Percentiles rank a stretch among this genome's conserved stretches.
Conservation (phyloP, 2,329 filamentous ascomycete genomes). For the Colletotrichum endophyticum region DNA sequence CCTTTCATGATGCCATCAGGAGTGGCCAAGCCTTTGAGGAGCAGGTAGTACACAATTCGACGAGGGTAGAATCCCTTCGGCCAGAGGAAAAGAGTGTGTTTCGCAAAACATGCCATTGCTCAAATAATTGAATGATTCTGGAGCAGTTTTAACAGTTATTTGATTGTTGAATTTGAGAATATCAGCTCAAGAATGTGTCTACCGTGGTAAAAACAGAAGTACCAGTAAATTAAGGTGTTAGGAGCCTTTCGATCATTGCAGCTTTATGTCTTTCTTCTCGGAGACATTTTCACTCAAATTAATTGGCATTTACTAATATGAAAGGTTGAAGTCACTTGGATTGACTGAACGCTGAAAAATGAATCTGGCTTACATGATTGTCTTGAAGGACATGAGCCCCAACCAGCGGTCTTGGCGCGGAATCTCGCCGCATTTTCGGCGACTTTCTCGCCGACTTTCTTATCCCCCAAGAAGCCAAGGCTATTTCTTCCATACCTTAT, state of each 20-base stretch:
- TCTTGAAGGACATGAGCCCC: rapidly evolving
- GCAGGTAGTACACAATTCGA: conserved; percentile 25
- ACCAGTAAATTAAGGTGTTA: rapidly evolving
- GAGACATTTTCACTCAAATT: neutral
- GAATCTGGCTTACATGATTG: neutral
- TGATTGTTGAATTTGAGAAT: neutral
- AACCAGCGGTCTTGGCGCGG: neutral
- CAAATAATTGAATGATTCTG: neutral
- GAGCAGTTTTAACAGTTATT: neutral
- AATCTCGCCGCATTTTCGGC: neutral
- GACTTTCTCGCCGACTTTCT: neutral
- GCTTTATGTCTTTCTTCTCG: neutral
- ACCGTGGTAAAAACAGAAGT: rapidly evolving
- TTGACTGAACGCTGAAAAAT: neutral
- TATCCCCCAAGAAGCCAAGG: neutral
- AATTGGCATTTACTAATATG: neutral
- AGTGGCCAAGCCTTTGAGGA: conserved; percentile 24
- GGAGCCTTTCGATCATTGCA: neutral
- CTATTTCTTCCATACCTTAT: neutral
- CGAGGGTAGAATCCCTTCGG: conserved; percentile 24
- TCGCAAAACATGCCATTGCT: neutral
- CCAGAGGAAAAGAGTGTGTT: conserved; percentile 27
- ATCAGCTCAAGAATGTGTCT: neutral
- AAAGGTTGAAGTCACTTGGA: neutral
- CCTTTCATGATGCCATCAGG: conserved; percentile 19